A percentile compares a stretch with the other conserved stretches of the same genome.
These are phyloP conservation scores for Phlyctochytrium bullatum DNA, from an alignment of 192 early-diverging fungal genomes.

Conservation along the genomic window DNA sequence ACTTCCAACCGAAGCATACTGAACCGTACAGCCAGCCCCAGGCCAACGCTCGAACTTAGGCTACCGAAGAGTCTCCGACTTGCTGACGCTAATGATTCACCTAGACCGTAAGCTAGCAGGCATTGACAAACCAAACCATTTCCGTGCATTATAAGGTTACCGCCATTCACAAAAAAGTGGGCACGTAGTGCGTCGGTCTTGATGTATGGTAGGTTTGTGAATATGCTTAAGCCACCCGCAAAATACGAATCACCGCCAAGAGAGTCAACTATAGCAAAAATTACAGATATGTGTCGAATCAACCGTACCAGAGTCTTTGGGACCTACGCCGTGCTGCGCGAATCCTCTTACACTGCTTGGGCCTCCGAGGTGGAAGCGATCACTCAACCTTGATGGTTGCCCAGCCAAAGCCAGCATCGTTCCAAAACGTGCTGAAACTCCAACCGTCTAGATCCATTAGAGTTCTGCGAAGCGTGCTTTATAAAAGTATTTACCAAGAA, in stretches of 20 bases:
- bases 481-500: conserved; percentile 56
- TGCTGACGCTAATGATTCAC: not conserved
- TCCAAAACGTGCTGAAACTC: conserved; percentile 54
- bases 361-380: conserved; percentile 89
- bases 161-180: conserved; percentile 89
- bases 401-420: conserved; percentile 55
- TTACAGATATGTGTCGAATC: not conserved
- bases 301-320: conserved; percentile 66
- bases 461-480: too few relatives aligned
- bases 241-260: conserved; percentile 88
- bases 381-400: conserved; percentile 63
- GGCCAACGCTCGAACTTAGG: conserved; percentile 72
- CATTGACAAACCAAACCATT: not conserved
- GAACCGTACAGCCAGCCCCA: conserved; percentile 85
- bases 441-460: too few relatives aligned
- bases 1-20: conserved; percentile 84
- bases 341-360: conserved; percentile 86
- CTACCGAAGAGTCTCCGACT: conserved; percentile 31
- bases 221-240: conserved; percentile 72
- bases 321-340: conserved; percentile 81
- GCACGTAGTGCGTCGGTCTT: conserved; percentile 62
- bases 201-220: conserved; percentile 78
- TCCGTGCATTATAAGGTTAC: conserved; percentile 52
- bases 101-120: not conserved
- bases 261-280: conserved; percentile 65